Percentiles rank a stretch among this genome's conserved stretches.
These are phyloP conservation scores for Wickerhamiella dianesei DNA, from an alignment of 805 yeast genomes.

Conservation along the genomic window DNA sequence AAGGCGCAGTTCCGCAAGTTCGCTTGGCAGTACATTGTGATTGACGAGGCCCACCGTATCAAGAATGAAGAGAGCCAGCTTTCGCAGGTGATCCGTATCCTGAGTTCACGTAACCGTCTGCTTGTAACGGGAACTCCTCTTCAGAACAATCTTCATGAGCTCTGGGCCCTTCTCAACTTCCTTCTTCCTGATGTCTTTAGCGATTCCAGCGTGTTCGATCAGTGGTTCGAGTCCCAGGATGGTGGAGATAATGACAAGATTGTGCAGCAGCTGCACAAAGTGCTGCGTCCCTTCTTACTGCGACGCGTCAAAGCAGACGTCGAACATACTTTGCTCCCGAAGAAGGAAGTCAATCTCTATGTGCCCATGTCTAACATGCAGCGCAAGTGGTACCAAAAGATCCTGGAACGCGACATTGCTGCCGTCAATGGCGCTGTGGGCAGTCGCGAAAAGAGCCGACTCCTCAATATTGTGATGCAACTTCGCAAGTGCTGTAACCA, in stretches of 20 bases:
- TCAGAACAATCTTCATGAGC: slow-evolving; percentile 87
- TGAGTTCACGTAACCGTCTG: slow-evolving; percentile 71
- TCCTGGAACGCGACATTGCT: slow-evolving; percentile 84
- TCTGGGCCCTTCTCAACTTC: slow-evolving; percentile 90
- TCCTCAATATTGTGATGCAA: slow-evolving; percentile 92
- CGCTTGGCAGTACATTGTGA: slow-evolving; percentile 85
- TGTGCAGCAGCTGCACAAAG: slow-evolving; percentile 77
- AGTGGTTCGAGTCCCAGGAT: slow-evolving; percentile 62
- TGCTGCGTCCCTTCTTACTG: slow-evolving; percentile 72
- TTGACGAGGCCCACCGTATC: slow-evolving; percentile 95
- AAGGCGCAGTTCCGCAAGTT: slow-evolving; percentile 66
- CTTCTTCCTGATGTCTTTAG: slow-evolving; percentile 89
- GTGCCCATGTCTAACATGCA: slow-evolving; percentile 97
- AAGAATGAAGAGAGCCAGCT: slow-evolving; percentile 87
- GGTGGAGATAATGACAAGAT: slow-evolving; percentile 56
- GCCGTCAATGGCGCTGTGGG: slow-evolving; percentile 96
- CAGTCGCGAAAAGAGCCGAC: slow-evolving; percentile 80
- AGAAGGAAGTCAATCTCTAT: slow-evolving; percentile 77
- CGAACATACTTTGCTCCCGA: slow-evolving; percentile 79
- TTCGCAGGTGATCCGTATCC: slow-evolving; percentile 82
- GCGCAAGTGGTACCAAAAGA: slow-evolving; percentile 73
- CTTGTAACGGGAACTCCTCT: slow-evolving; percentile 92
- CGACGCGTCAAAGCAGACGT: slow-evolving; percentile 90
- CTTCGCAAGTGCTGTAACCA: slow-evolving; percentile 93
- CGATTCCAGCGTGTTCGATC: slow-evolving; percentile 78